Percentiles rank a stretch among this genome's conserved stretches.
phyloP scores from a whole-genome alignment of 768 basidiomycete genomes.

The Suillus discolor region DNA sequence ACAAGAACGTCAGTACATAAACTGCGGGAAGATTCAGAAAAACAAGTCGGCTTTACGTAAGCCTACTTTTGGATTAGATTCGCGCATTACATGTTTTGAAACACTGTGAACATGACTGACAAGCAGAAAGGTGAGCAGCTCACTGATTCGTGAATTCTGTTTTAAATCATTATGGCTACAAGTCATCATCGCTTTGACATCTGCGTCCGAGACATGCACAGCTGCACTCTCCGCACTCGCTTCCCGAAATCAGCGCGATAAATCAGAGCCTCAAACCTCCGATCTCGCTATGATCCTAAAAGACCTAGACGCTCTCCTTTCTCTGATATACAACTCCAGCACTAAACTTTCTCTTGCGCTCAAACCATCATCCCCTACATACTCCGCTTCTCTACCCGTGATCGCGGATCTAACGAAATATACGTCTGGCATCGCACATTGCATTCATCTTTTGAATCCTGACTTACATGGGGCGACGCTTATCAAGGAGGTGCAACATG shows the following conservation, averaged over 20 bases:
- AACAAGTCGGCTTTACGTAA: conserved; percentile 21
- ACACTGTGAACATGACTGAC: conserved; percentile 38
- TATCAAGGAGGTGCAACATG: conserved; percentile 41
- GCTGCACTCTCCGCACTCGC: conserved; percentile 19
- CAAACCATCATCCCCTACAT: conserved; percentile 58
- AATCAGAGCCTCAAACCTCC: conserved; percentile 15
- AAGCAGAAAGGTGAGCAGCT: conserved; percentile 39
- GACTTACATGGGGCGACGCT: conserved; percentile 49
- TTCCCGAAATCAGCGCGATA: neutral
- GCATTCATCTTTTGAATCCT: conserved; percentile 44
- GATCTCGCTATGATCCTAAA: conserved; percentile 45
- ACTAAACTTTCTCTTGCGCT: conserved; percentile 67
- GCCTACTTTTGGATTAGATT: neutral
- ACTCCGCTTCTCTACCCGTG: conserved; percentile 50
- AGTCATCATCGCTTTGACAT: conserved; percentile 19
- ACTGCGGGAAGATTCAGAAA: conserved; percentile 5
- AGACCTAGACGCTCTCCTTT: conserved; percentile 60
- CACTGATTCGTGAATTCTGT: neutral
- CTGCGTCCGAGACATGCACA: conserved; percentile 22
- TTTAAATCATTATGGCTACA: conserved; percentile 3
- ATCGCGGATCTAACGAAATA: conserved; percentile 56
- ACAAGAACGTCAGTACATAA: neutral
- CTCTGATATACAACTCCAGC: conserved; percentile 54
- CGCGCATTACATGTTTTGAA: neutral
- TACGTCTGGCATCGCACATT: conserved; percentile 52